phyloP scores from a whole-genome alignment of 2,329 filamentous ascomycete species.

The Fusarium nygamai region DNA sequence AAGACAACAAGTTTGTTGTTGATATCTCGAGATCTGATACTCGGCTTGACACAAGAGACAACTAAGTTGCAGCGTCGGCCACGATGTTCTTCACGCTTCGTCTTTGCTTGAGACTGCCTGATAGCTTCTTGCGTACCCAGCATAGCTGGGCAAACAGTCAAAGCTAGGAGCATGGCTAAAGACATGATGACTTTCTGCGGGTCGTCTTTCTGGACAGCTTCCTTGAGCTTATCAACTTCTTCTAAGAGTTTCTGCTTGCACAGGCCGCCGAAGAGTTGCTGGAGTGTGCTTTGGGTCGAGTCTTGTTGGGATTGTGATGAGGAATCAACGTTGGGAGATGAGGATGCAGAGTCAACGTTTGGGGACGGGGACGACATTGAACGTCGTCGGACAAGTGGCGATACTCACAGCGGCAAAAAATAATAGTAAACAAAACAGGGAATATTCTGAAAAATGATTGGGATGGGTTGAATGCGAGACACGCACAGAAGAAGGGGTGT shows the following conservation, averaged over 20 bases:
- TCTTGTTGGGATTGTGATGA: conserved; percentile 22
- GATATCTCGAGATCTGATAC: conserved; percentile 53
- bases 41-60: conserved; percentile 58
- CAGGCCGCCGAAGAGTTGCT: conserved; percentile 35
- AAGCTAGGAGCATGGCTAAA: conserved; percentile 43
- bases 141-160: conserved; percentile 50
- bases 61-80: conserved; percentile 59
- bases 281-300: conserved; percentile 29
- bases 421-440: conserved; percentile 14
- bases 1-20: conserved; percentile 58
- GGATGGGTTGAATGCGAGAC: conserved; percentile 26
- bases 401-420: conserved; percentile 25
- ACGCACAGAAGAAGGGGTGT: conserved; percentile 14
- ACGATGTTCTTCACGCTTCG: conserved; percentile 58
- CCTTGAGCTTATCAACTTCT: conserved; percentile 43
- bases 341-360: conserved; percentile 19
- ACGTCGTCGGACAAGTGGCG: conserved; percentile 21
- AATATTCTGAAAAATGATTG: conserved; percentile 17
- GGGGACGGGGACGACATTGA: conserved; percentile 37
- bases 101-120: conserved; percentile 57
- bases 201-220: conserved; percentile 40
- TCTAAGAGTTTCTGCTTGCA: conserved; percentile 41
- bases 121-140: conserved; percentile 59
- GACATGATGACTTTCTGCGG: conserved; percentile 43
- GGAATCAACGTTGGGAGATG: conserved; percentile 10